Conservation (phyloP, 2,329 filamentous ascomycete genomes). For the Endoconidiophora polonica region DNA sequence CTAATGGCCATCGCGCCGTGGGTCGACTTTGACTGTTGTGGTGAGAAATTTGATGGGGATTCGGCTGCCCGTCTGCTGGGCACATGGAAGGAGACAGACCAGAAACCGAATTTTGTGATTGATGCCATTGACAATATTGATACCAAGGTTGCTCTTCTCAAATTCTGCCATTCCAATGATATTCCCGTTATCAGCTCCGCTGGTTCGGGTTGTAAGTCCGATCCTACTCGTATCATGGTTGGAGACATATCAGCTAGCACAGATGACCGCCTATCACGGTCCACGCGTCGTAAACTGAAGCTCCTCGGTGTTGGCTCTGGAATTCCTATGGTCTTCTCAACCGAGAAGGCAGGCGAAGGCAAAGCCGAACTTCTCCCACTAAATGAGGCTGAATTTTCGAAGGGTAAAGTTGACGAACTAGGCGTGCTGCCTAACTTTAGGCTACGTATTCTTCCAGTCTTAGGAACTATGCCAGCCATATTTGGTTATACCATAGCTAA, state of each 20-base stretch:
- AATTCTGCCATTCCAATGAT: conserved; percentile 65
- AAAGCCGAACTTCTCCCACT: conserved; percentile 83
- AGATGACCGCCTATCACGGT: conserved; percentile 75
- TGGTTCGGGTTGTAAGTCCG: conserved; percentile 90
- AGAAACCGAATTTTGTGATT: conserved; percentile 70
- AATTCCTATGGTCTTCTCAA: conserved; percentile 84
- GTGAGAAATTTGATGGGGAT: conserved; percentile 61
- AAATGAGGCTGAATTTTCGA: conserved; percentile 71
- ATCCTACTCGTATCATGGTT: conserved; percentile 67
- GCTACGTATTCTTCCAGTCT: conserved; percentile 81
- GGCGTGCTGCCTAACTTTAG: conserved; percentile 84
- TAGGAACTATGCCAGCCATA: conserved; percentile 93
- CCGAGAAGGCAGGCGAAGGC: conserved; percentile 73
- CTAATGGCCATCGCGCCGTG: conserved; percentile 80
- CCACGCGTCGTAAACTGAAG: conserved; percentile 66
- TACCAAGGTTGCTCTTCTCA: conserved; percentile 78
- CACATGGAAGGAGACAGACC: conserved; percentile 37
- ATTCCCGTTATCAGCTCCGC: conserved; percentile 84
- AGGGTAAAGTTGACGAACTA: conserved; percentile 72
- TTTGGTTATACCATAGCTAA: conserved; percentile 89
- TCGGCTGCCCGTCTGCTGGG: conserved; percentile 51
- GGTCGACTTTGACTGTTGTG: conserved; percentile 73
- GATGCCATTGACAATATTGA: conserved; percentile 98
- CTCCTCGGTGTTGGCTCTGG: conserved; percentile 62
- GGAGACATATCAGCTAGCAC: conserved; percentile 80